Evolutionary conservation across 129 eudicot genomes (phyloP).

Genomic region (Erigeron canadensis): DNA sequence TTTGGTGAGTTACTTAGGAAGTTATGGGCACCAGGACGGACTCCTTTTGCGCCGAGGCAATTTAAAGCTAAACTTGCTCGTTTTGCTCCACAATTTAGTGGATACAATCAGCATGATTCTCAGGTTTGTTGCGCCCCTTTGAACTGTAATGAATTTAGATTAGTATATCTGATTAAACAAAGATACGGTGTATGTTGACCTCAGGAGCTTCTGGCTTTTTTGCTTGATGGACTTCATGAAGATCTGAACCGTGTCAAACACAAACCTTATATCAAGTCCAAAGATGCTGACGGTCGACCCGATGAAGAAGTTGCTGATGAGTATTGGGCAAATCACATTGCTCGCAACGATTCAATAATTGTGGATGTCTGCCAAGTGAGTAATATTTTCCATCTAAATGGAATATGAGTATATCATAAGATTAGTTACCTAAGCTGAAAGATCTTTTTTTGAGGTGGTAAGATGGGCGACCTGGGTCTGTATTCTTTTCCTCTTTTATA

Average conservation of each 20-base stretch:
- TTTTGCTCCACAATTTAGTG: constrained; percentile 98
- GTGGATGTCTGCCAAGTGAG: constrained; percentile 99
- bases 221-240: constrained; percentile 97
- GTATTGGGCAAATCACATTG: constrained; percentile 96
- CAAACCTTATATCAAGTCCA: constrained; percentile 84
- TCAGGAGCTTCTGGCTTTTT: constrained; percentile 95
- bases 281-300: constrained; percentile 96
- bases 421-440: too few relatives aligned
- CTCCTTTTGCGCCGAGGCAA: constrained; percentile 81
- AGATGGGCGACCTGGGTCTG: too few relatives aligned
- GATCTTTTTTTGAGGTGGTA: too few relatives aligned
- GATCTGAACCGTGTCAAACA: constrained; percentile 98
- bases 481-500: too few relatives aligned
- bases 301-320: constrained; percentile 99
- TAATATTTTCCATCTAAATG: not conserved
- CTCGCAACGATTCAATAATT: constrained; percentile 96
- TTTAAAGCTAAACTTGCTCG: constrained; percentile 95
- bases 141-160: constrained; percentile 9
- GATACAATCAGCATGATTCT: constrained; percentile 97
- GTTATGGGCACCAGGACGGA: constrained; percentile 95
- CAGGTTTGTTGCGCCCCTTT: constrained; percentile 51
- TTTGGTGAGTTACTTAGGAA: constrained; percentile 92
- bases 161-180: constrained; percentile 9
- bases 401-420: not conserved
- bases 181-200: constrained; percentile 7